Conservation (phyloP, 345 rosid genomes). For the Mallotus nudiflorus region DNA sequence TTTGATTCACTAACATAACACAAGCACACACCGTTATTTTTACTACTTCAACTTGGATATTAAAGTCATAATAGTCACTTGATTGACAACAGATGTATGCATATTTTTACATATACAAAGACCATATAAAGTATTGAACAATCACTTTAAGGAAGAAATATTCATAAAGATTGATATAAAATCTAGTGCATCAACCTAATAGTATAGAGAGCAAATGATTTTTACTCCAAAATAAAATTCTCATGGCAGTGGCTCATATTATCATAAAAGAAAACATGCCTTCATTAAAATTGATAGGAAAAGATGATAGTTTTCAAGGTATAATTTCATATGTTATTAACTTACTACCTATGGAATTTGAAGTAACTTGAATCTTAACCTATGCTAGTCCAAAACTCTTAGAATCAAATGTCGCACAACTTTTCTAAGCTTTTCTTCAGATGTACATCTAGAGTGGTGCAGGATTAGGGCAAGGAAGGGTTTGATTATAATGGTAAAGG, state of each 20-base stretch:
- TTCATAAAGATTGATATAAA: neutral
- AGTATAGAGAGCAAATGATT: neutral
- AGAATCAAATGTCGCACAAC: conserved; percentile 93
- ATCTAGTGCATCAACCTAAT: neutral
- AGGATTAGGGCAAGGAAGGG: too few species aligned
- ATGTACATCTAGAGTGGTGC: conserved; percentile 96
- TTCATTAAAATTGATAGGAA: neutral
- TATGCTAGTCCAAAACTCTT: conserved; percentile 94
- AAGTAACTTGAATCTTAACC: conserved; percentile 77
- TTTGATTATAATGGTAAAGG: too few species aligned
- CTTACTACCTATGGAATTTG: conserved; percentile 86
- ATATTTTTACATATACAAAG: too few species aligned
- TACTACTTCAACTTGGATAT: neutral
- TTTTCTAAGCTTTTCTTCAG: conserved; percentile 91
- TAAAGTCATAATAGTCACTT: too few species aligned
- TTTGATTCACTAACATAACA: neutral
- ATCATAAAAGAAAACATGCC: neutral
- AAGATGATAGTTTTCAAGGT: neutral
- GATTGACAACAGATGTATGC: too few species aligned
- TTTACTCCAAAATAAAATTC: neutral
- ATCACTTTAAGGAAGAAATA: neutral
- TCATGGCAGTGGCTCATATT: neutral
- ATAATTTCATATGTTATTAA: neutral
- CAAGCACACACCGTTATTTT: neutral
- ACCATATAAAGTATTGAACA: neutral